A percentile compares a stretch with the other conserved stretches of the same genome.
Evolutionary conservation across 2,329 filamentous ascomycete genomes (phyloP).

Genomic region (Trichoderma cornu-damae): DNA sequence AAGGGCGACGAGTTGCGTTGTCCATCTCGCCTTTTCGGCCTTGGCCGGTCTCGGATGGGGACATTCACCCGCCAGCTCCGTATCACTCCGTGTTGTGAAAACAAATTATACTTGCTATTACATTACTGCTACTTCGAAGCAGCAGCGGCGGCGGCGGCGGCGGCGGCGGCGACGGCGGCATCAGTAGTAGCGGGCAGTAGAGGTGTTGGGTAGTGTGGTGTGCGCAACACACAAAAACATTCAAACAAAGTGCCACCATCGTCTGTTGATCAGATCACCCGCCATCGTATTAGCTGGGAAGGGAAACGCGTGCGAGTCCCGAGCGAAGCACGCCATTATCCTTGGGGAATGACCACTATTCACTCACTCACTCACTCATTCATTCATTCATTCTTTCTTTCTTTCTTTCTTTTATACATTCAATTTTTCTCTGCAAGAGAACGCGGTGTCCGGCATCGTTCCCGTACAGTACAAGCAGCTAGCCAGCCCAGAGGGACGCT

Average conservation of each 20-base stretch:
- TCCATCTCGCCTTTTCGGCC: background rate
- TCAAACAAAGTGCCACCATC: background rate
- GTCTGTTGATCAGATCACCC: constrained; percentile 14
- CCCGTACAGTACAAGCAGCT: too few relatives aligned
- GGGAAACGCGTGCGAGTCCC: constrained; percentile 1
- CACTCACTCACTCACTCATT: too few relatives aligned
- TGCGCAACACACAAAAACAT: background rate
- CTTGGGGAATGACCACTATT: background rate
- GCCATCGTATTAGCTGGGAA: background rate
- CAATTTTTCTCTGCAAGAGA: background rate
- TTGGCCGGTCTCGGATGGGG: background rate
- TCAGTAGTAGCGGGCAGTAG: too few relatives aligned
- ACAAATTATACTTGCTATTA: too few relatives aligned
- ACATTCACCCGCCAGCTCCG: background rate
- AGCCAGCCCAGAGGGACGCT: background rate
- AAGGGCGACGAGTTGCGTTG: background rate
- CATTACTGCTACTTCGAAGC: background rate
- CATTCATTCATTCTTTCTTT: too few relatives aligned
- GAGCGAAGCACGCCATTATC: constrained; percentile 1
- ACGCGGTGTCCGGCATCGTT: background rate
- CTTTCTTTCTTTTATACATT: too few relatives aligned
- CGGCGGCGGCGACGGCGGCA: too few relatives aligned
- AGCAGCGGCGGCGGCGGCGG: background rate
- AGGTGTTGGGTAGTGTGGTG: background rate
- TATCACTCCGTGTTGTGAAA: background rate